Conservation (phyloP, 2,329 filamentous ascomycete species). For the Fusarium redolens region DNA sequence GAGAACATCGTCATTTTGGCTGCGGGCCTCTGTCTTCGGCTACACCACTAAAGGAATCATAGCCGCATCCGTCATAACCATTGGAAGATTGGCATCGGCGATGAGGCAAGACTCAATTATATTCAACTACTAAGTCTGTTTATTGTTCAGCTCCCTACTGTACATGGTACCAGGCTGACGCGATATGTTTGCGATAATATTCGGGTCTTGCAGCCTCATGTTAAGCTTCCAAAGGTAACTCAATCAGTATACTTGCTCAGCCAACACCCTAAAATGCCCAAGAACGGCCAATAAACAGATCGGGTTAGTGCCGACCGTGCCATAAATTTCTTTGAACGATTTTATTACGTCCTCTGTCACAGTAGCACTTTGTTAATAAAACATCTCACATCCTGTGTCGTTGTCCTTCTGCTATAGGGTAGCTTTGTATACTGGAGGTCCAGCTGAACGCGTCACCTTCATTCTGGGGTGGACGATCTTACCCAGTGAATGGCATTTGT, state of each 20-base stretch:
- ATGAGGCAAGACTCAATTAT: background rate
- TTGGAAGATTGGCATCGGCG: no score
- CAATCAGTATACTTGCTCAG: accelerated
- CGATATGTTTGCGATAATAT: accelerated
- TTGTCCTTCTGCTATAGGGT: background rate
- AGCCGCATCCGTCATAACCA: background rate
- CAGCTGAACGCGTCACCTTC: background rate
- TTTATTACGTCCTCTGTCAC: accelerated
- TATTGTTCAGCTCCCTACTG: background rate
- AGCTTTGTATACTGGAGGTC: background rate
- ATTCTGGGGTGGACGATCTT: background rate
- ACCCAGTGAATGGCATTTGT: background rate
- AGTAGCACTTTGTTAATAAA: background rate
- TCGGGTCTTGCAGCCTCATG: accelerated
- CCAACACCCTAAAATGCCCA: accelerated
- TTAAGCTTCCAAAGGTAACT: accelerated
- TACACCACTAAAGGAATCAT: background rate
- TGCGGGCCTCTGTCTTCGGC: background rate
- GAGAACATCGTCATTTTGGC: background rate
- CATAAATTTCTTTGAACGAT: background rate
- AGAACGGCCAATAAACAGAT: accelerated
- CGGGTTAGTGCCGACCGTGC: accelerated
- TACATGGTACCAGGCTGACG: accelerated
- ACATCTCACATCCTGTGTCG: background rate
- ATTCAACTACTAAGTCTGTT: accelerated